Evolutionary conservation across 441 rosid species (phyloP).

Genomic region (Arabidopsis lyrata): DNA sequence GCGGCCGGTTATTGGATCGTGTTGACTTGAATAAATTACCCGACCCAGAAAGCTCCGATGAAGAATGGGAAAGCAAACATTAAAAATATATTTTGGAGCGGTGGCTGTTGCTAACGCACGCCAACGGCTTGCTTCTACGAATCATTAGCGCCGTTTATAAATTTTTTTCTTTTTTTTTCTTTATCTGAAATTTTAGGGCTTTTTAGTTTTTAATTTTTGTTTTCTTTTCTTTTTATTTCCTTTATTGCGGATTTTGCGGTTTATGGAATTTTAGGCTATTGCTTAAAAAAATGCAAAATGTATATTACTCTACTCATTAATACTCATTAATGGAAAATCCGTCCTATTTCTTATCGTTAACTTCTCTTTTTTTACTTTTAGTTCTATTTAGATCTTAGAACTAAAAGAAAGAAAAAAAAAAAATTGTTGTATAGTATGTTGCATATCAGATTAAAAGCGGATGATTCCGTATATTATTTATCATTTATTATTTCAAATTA

Average conservation of each 20-base stretch:
- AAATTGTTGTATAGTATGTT: no score
- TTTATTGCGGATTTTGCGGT: slow-evolving; percentile 23
- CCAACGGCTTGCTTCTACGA: slow-evolving; percentile 18
- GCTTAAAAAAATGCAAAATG: slow-evolving; percentile 43
- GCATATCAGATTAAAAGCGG: no score
- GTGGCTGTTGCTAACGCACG: slow-evolving; percentile 15
- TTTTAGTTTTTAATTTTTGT: slow-evolving; percentile 22
- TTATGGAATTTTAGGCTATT: slow-evolving; percentile 40
- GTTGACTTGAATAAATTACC: slow-evolving; percentile 81
- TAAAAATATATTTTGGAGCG: not conserved
- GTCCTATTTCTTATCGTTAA: not conserved
- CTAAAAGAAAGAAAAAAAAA: no score
- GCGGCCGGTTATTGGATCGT: slow-evolving; percentile 52
- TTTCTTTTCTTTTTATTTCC: not conserved
- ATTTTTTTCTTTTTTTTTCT: slow-evolving; percentile 59
- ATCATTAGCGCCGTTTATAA: slow-evolving; percentile 43
- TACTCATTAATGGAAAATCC: slow-evolving; percentile 9
- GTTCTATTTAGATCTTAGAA: no score
- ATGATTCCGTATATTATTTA: no score
- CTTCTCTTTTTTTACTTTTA: slow-evolving; percentile 14
- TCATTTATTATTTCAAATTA: no score
- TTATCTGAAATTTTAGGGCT: slow-evolving; percentile 35
- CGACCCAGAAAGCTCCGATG: slow-evolving; percentile 64
- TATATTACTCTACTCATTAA: slow-evolving; percentile 33
- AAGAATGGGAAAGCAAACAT: slow-evolving; percentile 37